phyloP scores from a whole-genome alignment of 2,329 filamentous ascomycete genomes.

The Colletotrichum magnum region DNA sequence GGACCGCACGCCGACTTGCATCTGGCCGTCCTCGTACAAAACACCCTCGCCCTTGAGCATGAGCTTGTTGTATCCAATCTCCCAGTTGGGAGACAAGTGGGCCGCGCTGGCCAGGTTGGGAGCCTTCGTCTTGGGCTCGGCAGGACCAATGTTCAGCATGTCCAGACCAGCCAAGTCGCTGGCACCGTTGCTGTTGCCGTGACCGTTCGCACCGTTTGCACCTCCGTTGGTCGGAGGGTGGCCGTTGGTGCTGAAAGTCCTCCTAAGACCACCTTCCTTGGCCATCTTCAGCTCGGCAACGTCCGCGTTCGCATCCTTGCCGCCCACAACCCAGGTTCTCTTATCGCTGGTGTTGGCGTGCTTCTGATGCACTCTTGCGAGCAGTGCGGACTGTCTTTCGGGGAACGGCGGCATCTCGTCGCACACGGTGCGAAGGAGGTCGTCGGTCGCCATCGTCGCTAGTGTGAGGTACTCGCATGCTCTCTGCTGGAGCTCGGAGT shows the following conservation, averaged over 20 bases:
- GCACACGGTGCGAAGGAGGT: slow-evolving; percentile 91
- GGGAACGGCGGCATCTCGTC: slow-evolving; percentile 99
- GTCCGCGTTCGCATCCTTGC: slow-evolving; percentile 92
- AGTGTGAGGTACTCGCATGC: slow-evolving; percentile 95
- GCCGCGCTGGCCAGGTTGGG: slow-evolving; percentile 93
- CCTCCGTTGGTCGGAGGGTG: slow-evolving; percentile 58
- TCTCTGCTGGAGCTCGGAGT: slow-evolving; percentile 95
- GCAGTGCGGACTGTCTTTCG: slow-evolving; percentile 89
- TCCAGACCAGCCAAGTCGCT: slow-evolving; percentile 87
- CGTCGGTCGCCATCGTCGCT: slow-evolving; percentile 88
- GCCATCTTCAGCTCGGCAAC: slow-evolving; percentile 83
- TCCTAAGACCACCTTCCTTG: slow-evolving; percentile 86
- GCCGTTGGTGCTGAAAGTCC: slow-evolving; percentile 80
- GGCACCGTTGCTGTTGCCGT: slow-evolving; percentile 63
- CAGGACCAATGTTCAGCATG: slow-evolving; percentile 73
- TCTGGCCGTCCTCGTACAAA: slow-evolving; percentile 93
- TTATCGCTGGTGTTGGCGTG: slow-evolving; percentile 94
- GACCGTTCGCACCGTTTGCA: slow-evolving; percentile 65
- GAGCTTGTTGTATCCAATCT: slow-evolving; percentile 87
- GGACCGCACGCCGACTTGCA: slow-evolving; percentile 91
- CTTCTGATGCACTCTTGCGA: slow-evolving; percentile 95
- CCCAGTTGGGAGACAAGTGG: slow-evolving; percentile 95
- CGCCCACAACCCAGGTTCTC: slow-evolving; percentile 97
- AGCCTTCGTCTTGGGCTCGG: slow-evolving; percentile 72
- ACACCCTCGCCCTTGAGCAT: slow-evolving; percentile 87